phyloP scores from a whole-genome alignment of 1,284 basidiomycete genomes.

The Leccinum cinnamomeum region DNA sequence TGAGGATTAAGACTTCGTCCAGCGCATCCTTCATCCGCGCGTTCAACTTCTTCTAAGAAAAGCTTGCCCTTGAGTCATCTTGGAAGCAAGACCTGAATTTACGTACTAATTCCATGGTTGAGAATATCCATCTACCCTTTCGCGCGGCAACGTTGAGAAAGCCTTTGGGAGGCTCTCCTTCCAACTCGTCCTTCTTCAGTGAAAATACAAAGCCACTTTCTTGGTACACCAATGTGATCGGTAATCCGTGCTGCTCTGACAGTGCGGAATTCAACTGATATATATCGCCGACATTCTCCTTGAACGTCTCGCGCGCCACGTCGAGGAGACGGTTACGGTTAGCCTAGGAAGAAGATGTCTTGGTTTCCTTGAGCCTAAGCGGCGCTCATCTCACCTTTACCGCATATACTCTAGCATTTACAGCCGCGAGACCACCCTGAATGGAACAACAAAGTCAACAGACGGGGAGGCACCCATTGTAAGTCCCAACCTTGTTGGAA shows the following conservation, averaged over 20 bases:
- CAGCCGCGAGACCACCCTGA: slow-evolving; percentile 65
- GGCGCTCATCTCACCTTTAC: slow-evolving; percentile 46
- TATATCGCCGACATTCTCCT: slow-evolving; percentile 87
- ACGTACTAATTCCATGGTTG: slow-evolving; percentile 75
- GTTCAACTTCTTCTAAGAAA: slow-evolving; percentile 71
- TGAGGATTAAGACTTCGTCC: slow-evolving; percentile 80
- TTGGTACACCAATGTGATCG: slow-evolving; percentile 66
- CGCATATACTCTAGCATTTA: slow-evolving; percentile 81
- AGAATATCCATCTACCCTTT: slow-evolving; percentile 74
- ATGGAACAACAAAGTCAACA: neutral
- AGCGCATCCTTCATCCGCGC: slow-evolving; percentile 81
- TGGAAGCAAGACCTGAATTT: neutral
- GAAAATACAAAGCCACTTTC: slow-evolving; percentile 71
- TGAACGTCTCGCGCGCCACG: slow-evolving; percentile 89
- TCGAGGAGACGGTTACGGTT: slow-evolving; percentile 83
- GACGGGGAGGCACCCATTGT: neutral
- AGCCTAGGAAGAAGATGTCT: slow-evolving; percentile 43
- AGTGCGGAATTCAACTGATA: slow-evolving; percentile 61
- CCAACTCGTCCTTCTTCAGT: slow-evolving; percentile 63
- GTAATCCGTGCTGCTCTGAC: slow-evolving; percentile 60
- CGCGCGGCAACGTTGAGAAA: slow-evolving; percentile 70
- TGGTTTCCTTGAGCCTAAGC: neutral
- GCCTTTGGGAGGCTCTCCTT: slow-evolving; percentile 61
- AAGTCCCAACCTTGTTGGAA: slow-evolving; percentile 52
- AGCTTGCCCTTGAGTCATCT: neutral